phyloP scores from a whole-genome alignment of 768 basidiomycete species.

The Suillus lakei region DNA sequence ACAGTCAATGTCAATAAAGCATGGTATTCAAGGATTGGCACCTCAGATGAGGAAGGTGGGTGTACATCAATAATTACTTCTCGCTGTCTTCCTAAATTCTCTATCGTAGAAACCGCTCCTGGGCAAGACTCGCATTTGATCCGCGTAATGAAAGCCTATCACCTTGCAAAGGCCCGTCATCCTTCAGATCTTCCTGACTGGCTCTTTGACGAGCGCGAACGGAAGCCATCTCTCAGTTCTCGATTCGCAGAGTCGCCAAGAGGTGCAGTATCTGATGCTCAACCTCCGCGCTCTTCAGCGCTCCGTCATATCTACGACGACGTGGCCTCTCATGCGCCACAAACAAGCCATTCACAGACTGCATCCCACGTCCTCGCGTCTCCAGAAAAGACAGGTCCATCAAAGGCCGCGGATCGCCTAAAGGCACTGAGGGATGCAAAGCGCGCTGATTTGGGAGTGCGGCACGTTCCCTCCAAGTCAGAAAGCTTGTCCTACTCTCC shows the following conservation, averaged over 20 bases:
- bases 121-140: slow-evolving; percentile 65
- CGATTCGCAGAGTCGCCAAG: slow-evolving; percentile 14
- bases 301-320: slow-evolving; percentile 45
- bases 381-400: slow-evolving; percentile 26
- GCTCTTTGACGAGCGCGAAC: slow-evolving; percentile 66
- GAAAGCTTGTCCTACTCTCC: slow-evolving; percentile 8
- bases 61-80: slow-evolving; percentile 13
- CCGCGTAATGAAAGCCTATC: slow-evolving; percentile 71
- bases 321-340: slow-evolving; percentile 23
- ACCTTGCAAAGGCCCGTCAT: slow-evolving; percentile 61
- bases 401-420: slow-evolving; percentile 50
- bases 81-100: background rate
- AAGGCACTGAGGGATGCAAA: slow-evolving; percentile 57
- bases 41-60: slow-evolving; percentile 51
- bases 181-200: slow-evolving; percentile 65
- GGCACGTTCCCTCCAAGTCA: slow-evolving; percentile 16
- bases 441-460: slow-evolving; percentile 30
- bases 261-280: slow-evolving; percentile 10
- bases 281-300: slow-evolving; percentile 29
- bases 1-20: slow-evolving; percentile 64
- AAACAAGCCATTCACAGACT: background rate
- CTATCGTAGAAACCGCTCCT: slow-evolving; percentile 47
- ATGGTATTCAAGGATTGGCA: slow-evolving; percentile 50
- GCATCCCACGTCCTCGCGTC: slow-evolving; percentile 16
- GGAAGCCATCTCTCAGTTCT: slow-evolving; percentile 32